phyloP scores from a whole-genome alignment of 2,329 filamentous ascomycete genomes.

The Grosmannia serpens region DNA sequence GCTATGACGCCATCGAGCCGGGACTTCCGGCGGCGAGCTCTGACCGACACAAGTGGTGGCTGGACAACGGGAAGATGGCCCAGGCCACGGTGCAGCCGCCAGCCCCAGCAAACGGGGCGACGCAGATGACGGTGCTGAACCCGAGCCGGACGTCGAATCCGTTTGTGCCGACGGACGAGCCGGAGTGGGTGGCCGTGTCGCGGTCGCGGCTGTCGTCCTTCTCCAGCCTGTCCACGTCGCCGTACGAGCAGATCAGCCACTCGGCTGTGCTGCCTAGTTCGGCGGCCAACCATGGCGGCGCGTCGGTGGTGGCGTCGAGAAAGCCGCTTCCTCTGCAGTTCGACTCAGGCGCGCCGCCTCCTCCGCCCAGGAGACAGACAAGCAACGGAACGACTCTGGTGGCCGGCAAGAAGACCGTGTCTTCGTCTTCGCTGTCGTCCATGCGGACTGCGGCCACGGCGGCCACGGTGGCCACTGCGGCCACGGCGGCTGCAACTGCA shows the following conservation, averaged over 20 bases:
- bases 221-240: constrained; percentile 47
- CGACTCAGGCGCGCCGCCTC: constrained; percentile 28
- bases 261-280: constrained; percentile 34
- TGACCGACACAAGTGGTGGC: constrained; percentile 60
- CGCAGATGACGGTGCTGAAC: constrained; percentile 53
- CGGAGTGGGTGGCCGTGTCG: constrained; percentile 69
- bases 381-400: constrained; percentile 5
- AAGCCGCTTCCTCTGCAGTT: constrained; percentile 16
- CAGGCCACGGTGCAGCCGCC: constrained; percentile 62
- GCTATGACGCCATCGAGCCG: constrained; percentile 73
- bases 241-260: constrained; percentile 45
- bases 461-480: not conserved
- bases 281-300: constrained; percentile 25
- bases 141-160: constrained; percentile 69
- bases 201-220: constrained; percentile 41
- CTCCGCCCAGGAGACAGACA: constrained; percentile 14
- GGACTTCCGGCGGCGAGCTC: constrained; percentile 59
- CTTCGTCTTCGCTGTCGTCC: constrained; percentile 23
- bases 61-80: constrained; percentile 60
- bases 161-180: constrained; percentile 60
- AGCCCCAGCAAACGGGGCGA: constrained; percentile 29
- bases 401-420: not conserved
- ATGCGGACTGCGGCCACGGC: constrained; percentile 20
- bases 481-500: not conserved
- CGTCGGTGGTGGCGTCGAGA: constrained; percentile 22